Percentiles rank a stretch among this genome's conserved stretches.
Evolutionary conservation across 176 grass and related monocot species (phyloP).

Genomic region (Stipa capillata): DNA sequence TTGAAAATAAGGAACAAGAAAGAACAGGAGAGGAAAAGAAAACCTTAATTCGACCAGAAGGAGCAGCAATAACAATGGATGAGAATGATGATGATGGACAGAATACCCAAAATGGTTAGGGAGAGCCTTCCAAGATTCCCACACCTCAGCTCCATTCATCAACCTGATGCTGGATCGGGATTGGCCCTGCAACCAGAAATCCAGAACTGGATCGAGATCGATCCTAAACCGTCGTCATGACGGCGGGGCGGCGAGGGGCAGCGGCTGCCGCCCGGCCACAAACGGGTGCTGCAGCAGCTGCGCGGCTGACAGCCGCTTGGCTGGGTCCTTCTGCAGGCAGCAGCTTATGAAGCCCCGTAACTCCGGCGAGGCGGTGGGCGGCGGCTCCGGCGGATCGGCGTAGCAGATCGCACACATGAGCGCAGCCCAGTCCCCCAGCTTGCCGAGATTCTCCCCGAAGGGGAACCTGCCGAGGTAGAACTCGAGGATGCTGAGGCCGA

Average conservation of each 20-base stretch:
- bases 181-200: neutral
- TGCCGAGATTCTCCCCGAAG: conserved; percentile 77
- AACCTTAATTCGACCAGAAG: conserved; percentile 4
- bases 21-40: neutral
- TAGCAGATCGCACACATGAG: conserved; percentile 91
- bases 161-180: neutral
- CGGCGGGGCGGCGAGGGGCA: conserved; percentile 1
- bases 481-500: conserved; percentile 94
- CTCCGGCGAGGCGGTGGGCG: conserved; percentile 38
- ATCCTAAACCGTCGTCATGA: neutral
- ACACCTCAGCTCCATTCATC: neutral
- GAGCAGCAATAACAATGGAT: neutral
- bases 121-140: neutral
- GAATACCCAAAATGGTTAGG: neutral
- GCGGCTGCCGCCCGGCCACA: conserved; percentile 27
- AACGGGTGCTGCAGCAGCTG: conserved; percentile 93
- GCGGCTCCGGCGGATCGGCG: conserved; percentile 41
- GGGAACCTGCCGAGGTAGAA: conserved; percentile 89
- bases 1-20: conserved; percentile 15
- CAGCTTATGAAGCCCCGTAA: conserved; percentile 64
- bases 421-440: conserved; percentile 78
- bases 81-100: neutral
- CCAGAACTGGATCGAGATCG: neutral
- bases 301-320: conserved; percentile 28
- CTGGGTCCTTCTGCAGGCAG: conserved; percentile 85